phyloP scores from a whole-genome alignment of 805 yeast species.

The Yamadazyma endophytica region DNA sequence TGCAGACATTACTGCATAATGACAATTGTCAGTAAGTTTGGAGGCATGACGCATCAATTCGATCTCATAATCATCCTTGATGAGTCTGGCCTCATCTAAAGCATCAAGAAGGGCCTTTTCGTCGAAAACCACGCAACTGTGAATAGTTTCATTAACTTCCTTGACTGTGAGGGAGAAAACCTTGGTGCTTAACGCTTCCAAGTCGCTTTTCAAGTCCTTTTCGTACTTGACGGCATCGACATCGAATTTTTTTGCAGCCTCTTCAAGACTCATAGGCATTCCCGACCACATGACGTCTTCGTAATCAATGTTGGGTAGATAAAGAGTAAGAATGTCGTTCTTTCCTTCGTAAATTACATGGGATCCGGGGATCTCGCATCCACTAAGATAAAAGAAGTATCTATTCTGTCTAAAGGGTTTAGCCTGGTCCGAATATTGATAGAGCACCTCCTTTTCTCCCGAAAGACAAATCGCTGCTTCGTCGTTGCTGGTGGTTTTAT shows the following conservation, averaged over 20 bases:
- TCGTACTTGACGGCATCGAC: conserved; percentile 77
- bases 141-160: conserved; percentile 35
- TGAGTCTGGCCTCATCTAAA: conserved; percentile 79
- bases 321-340: conserved; percentile 59
- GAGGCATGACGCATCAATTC: conserved; percentile 76
- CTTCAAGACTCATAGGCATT: conserved; percentile 63
- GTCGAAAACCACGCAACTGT: conserved; percentile 35
- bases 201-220: conserved; percentile 39
- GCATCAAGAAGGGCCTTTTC: conserved; percentile 57
- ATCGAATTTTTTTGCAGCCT: conserved; percentile 64
- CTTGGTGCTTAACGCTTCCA: conserved; percentile 23
- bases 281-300: conserved; percentile 99
- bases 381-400: conserved; percentile 83
- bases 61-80: conserved; percentile 82
- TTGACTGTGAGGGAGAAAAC: conserved; percentile 54
- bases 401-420: conserved; percentile 84
- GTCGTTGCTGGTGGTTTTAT: conserved; percentile 18
- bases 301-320: conserved; percentile 75
- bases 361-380: conserved; percentile 76
- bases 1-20: conserved; percentile 89
- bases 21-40: conserved; percentile 81
- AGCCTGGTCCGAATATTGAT: conserved; percentile 76
- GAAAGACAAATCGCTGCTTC: conserved; percentile 48
- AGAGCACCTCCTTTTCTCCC: conserved; percentile 56
- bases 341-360: conserved; percentile 56